Evolutionary conservation across 2,329 filamentous ascomycete genomes (phyloP).

Genomic region (Gremmenia infestans): DNA sequence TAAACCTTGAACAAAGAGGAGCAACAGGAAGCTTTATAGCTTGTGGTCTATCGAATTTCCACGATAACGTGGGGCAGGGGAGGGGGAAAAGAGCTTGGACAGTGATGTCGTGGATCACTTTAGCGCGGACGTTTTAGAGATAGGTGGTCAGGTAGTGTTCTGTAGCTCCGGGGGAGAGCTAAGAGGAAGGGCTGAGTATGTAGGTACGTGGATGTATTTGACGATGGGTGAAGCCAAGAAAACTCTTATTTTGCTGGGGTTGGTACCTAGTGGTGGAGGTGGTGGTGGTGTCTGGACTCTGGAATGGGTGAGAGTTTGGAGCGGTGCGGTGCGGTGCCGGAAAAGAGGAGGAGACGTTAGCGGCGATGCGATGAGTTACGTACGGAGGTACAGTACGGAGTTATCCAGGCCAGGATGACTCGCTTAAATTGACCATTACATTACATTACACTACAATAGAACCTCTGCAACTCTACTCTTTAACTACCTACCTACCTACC

Average conservation of each 20-base stretch:
- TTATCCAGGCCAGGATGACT: not conserved
- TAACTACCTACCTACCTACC: not conserved
- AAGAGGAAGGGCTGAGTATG: slow-evolving; percentile 10
- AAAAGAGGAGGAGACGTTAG: not conserved
- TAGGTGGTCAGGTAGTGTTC: slow-evolving; percentile 8
- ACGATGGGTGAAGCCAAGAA: not conserved
- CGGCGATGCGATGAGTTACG: not conserved
- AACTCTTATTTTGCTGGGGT: not conserved
- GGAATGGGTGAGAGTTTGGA: not conserved
- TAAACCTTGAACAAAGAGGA: slow-evolving; percentile 11
- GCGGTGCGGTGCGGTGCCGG: not conserved
- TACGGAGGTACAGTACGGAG: not conserved
- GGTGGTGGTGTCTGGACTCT: not conserved
- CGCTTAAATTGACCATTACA: not conserved
- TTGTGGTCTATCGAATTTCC: slow-evolving; percentile 9
- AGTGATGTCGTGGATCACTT: slow-evolving; percentile 1
- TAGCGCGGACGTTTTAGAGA: slow-evolving; percentile 4
- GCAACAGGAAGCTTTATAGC: slow-evolving; percentile 19
- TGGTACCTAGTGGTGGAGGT: not conserved
- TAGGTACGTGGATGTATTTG: not conserved
- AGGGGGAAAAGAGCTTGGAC: slow-evolving; percentile 10
- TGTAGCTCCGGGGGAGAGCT: not conserved
- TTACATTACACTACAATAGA: no score
- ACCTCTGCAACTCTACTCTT: not conserved
- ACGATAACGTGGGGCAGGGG: slow-evolving; percentile 16